phyloP scores from a whole-genome alignment of 2,329 filamentous ascomycete species.

The Penicillium italicum region DNA sequence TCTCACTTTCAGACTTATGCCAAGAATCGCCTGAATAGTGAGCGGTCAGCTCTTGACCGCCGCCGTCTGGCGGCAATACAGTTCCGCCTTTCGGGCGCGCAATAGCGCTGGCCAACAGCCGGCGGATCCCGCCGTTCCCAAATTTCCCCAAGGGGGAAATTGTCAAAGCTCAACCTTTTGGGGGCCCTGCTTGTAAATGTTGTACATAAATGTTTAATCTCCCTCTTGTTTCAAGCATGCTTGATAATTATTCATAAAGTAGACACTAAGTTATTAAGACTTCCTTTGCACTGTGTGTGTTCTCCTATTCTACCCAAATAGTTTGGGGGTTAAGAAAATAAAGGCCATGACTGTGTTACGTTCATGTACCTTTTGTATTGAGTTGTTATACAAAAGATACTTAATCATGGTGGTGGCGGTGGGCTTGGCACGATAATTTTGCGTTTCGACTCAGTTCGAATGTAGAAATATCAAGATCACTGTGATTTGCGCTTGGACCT shows the following conservation, averaged over 20 bases:
- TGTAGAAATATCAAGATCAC: background rate
- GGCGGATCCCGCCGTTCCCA: too few species aligned
- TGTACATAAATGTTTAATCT: background rate
- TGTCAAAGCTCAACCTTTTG: too few species aligned
- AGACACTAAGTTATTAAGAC: background rate
- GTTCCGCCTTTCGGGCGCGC: too few species aligned
- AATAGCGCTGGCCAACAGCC: too few species aligned
- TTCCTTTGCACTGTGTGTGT: background rate
- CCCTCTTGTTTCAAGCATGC: background rate
- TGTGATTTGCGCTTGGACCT: background rate
- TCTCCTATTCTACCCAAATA: too few species aligned
- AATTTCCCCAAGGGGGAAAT: too few species aligned
- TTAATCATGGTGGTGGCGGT: background rate
- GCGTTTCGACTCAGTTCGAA: background rate
- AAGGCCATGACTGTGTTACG: background rate
- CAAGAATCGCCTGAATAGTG: too few species aligned
- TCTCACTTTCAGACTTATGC: too few species aligned
- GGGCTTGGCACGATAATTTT: background rate
- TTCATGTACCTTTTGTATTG: background rate
- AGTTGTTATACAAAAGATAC: background rate
- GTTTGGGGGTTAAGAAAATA: background rate
- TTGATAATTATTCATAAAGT: background rate
- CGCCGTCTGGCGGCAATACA: too few species aligned
- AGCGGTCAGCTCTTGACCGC: too few species aligned
- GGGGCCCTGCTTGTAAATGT: too few species aligned